A percentile compares a stretch with the other conserved stretches of the same genome.
Evolutionary conservation across 2,329 filamentous ascomycete genomes (phyloP).

Genomic region (Pestalotiopsis sp.): DNA sequence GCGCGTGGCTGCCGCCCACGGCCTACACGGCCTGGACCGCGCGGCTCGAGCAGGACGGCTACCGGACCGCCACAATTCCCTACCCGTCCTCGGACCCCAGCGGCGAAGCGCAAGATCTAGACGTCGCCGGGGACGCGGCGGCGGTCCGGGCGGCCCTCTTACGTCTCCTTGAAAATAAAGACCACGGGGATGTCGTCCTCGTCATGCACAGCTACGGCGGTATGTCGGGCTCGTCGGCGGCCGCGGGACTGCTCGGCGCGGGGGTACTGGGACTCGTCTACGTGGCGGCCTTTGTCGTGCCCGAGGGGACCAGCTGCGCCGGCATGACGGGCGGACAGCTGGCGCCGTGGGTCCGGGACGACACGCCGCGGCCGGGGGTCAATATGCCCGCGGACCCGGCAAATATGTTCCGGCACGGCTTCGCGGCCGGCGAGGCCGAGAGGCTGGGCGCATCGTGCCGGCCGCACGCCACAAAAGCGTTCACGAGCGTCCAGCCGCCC

Average conservation of each 20-base stretch:
- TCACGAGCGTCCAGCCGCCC: not conserved
- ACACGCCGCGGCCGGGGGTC: not conserved
- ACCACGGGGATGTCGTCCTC: constrained; percentile 15
- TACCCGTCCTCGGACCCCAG: not conserved
- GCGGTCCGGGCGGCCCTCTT: constrained; percentile 14
- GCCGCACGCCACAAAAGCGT: not conserved
- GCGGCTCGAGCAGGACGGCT: not conserved
- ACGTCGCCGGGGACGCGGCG: constrained; percentile 12
- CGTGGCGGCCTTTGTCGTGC: not conserved
- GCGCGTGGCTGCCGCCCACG: not conserved
- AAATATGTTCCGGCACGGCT: not conserved
- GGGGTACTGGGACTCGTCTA: constrained; percentile 3
- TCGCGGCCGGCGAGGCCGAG: not conserved
- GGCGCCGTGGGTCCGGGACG: not conserved
- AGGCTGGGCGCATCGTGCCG: not conserved
- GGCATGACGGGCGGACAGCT: not conserved
- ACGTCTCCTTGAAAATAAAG: constrained; percentile 16
- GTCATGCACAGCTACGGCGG: constrained; percentile 26
- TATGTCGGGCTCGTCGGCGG: constrained; percentile 14
- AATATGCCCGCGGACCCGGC: not conserved
- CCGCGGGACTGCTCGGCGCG: not conserved
- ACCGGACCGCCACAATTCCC: not conserved
- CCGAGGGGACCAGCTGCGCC: not conserved
- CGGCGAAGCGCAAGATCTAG: not conserved
- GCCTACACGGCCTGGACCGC: not conserved